Conservation (phyloP, 345 rosid species). For the Dovyalis caffra region DNA sequence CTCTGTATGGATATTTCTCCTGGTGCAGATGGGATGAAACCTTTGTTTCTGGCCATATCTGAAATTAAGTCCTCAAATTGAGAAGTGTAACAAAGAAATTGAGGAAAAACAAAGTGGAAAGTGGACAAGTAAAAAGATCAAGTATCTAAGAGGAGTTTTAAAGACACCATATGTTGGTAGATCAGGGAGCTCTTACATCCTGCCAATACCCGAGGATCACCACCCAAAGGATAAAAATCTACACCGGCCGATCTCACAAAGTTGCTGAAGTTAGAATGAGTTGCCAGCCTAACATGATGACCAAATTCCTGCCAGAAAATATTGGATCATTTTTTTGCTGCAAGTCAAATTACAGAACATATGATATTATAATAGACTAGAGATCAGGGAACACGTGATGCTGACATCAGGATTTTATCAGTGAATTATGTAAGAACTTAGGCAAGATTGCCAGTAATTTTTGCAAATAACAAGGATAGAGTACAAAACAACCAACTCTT, state of each 20-base stretch:
- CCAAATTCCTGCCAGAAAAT: conserved; percentile 75
- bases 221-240: conserved; percentile 90
- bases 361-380: background rate
- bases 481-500: background rate
- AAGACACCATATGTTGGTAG: no score
- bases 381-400: background rate
- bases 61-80: conserved; percentile 18
- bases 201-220: conserved; percentile 95
- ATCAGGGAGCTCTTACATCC: conserved; percentile 69
- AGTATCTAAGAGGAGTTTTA: background rate
- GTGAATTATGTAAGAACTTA: background rate
- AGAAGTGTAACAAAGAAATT: background rate
- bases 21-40: conserved; percentile 91
- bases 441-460: background rate
- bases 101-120: background rate
- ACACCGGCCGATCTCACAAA: conserved; percentile 86
- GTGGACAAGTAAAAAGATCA: background rate
- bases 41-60: conserved; percentile 99
- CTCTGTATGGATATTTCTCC: conserved; percentile 87
- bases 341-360: background rate
- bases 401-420: background rate
- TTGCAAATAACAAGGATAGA: background rate
- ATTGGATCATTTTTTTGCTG: background rate
- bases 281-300: conserved; percentile 91
- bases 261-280: conserved; percentile 78